Base-by-base conservation (phyloP, 352 stramenopile species). In the Phytophthora macrochlamydospora region DNA sequence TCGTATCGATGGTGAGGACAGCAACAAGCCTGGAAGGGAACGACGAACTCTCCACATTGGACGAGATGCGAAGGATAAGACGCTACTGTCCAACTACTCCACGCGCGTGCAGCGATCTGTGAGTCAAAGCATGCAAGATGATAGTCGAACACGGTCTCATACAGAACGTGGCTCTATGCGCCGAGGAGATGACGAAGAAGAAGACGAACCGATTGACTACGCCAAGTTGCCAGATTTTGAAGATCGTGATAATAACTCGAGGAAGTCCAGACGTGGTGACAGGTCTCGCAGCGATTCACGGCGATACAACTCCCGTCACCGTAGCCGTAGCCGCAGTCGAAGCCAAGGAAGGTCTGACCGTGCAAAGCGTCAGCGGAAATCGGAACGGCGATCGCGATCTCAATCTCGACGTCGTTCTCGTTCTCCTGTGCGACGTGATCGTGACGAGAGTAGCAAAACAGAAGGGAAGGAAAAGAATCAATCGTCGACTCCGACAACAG, bases 171-270 rank as follows among this genome's bases (percentile, higher is more conserved):
- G 53, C 7, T 59, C 50, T 9, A 46, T 56, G 1, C 40, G 49
- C 7, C 35, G 62, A 38, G 51, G 62, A 2, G 57, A 67, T 7
- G 70, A 75, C 2, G 59, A 79, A 1, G 74, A 83, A 6, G 81
- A 91, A 0, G 83, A 93, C 0, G 77, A 83, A 56, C 79, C 81
- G 4, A 92, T 94, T n/a, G 81, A 95, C 48, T 94, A 92, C 53
- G 81, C 85, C 5, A 92, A 89, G 50, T 42, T 95, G 7, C 85
- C 84, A 0, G 76, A 89, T 57, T 91, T 91, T 65, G 80, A 90
- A 56, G 77, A 87, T 13, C 67, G 72, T 29, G 52, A 69, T n/a
- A 57, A 56, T 2, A 73, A 60, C n/a, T 60, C 54, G 3, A 73
- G 63, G 32, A 55, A 29, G 35, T 68, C 51, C 11, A 57, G 57